phyloP scores from a whole-genome alignment of 2,329 filamentous ascomycete species.

The Ceratocystis papillata region DNA sequence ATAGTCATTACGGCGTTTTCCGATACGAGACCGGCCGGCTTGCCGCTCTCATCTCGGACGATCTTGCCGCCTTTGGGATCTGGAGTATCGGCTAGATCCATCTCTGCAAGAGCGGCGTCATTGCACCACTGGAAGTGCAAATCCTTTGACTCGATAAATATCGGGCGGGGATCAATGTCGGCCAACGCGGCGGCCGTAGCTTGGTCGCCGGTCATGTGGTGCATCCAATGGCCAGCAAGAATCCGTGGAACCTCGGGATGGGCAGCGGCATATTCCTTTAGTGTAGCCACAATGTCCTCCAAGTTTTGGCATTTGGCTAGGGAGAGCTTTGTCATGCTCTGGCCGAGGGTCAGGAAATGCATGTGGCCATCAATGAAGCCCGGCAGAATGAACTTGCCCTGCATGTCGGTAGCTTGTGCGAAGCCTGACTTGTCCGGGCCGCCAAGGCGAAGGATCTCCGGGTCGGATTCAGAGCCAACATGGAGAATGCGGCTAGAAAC shows the following conservation, averaged over 20 bases:
- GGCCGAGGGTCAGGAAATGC: slow-evolving; percentile 45
- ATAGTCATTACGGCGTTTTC: slow-evolving; percentile 44
- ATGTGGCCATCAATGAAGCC: slow-evolving; percentile 50
- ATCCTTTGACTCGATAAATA: slow-evolving; percentile 48
- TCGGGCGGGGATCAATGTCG: slow-evolving; percentile 43
- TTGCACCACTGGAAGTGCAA: slow-evolving; percentile 49
- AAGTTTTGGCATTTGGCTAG: slow-evolving; percentile 40
- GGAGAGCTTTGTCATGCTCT: slow-evolving; percentile 42
- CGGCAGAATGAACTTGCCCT: slow-evolving; percentile 37
- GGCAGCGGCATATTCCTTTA: slow-evolving; percentile 37
- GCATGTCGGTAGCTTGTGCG: slow-evolving; percentile 30
- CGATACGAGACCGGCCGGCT: slow-evolving; percentile 40
- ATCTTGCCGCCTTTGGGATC: slow-evolving; percentile 44
- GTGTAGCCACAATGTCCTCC: slow-evolving; percentile 39
- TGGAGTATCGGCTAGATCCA: slow-evolving; percentile 36
- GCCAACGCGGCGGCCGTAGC: slow-evolving; percentile 39
- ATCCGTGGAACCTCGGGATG: slow-evolving; percentile 41
- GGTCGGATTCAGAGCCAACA: slow-evolving; percentile 20
- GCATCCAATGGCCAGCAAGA: slow-evolving; percentile 47
- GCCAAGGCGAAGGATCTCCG: slow-evolving; percentile 19
- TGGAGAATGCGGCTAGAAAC: slow-evolving; percentile 23
- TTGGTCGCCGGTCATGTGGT: slow-evolving; percentile 38
- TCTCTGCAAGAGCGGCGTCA: slow-evolving; percentile 40
- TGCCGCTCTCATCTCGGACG: slow-evolving; percentile 39
- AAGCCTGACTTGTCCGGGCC: slow-evolving; percentile 19